A percentile compares a stretch with the other conserved stretches of the same genome.
These are phyloP conservation scores for Aspergillus funiculosus DNA, from an alignment of 495 filamentous ascomycete genomes.

Conservation along the genomic window DNA sequence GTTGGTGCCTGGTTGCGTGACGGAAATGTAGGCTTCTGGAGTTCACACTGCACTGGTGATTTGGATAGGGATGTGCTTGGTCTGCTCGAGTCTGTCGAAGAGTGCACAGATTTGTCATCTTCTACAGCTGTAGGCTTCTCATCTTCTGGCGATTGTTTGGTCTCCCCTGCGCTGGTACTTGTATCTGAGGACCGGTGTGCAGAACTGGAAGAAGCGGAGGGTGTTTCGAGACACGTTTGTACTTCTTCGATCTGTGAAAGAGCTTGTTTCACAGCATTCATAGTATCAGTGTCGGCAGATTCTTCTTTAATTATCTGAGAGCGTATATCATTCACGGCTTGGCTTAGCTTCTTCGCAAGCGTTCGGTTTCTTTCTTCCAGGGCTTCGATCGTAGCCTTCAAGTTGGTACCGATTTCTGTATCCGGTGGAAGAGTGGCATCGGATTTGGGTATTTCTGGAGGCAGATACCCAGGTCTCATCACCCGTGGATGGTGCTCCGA, in stretches of 20 bases:
- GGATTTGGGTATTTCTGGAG: constrained; percentile 7
- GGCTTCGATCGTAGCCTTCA: constrained; percentile 33
- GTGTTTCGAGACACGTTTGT: constrained; percentile 68
- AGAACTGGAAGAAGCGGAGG: constrained; percentile 43
- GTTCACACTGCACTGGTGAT: constrained; percentile 12
- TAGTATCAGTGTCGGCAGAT: constrained; percentile 41
- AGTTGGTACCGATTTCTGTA: constrained; percentile 2
- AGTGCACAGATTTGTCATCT: constrained; percentile 3
- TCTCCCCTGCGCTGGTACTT: constrained; percentile 3
- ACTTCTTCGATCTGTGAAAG: constrained; percentile 72
- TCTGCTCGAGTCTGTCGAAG: constrained; percentile 3
- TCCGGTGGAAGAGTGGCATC: constrained; percentile 6
- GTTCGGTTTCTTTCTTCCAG: constrained; percentile 66
- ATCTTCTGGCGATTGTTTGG: background rate
- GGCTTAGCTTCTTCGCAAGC: constrained; percentile 67
- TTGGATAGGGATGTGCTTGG: constrained; percentile 3
- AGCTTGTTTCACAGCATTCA: constrained; percentile 38
- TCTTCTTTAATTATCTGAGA: constrained; percentile 42
- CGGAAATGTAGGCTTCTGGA: constrained; percentile 1
- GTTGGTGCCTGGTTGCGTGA: constrained; percentile 5
- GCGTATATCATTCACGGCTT: constrained; percentile 62
- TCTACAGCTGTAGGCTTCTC: constrained; percentile 1
- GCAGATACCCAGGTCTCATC: constrained; percentile 6
- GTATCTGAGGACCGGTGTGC: constrained; percentile 3
- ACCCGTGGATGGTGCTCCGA: constrained; percentile 33